Percentiles rank a stretch among this genome's conserved stretches.
Conservation (phyloP, 805 yeast species). For the Tetrapisispora namnaoensis region DNA sequence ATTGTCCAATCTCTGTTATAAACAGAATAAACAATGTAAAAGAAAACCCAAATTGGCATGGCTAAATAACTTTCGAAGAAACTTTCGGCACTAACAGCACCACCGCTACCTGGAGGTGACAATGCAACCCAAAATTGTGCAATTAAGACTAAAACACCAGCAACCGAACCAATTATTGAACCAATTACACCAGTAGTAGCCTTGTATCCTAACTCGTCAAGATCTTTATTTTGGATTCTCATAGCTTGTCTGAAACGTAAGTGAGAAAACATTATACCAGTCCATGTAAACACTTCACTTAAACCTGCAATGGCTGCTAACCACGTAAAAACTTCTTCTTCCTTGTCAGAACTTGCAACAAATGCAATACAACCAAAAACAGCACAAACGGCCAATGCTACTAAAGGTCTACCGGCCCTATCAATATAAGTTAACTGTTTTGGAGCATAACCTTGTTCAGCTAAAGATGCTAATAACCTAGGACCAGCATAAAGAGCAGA, state of each 20-base stretch:
- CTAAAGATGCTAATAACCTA: constrained; percentile 56
- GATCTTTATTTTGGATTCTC: constrained; percentile 38
- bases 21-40: constrained; percentile 43
- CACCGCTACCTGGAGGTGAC: constrained; percentile 40
- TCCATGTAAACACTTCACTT: constrained; percentile 51
- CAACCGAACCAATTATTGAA: constrained; percentile 39
- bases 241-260: constrained; percentile 47
- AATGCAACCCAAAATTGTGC: constrained; percentile 60
- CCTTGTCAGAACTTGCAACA: constrained; percentile 43
- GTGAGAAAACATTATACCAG: constrained; percentile 42
- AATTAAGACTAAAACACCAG: constrained; percentile 40
- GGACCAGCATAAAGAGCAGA: constrained; percentile 67
- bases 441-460: constrained; percentile 66
- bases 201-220: constrained; percentile 39
- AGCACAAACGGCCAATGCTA: constrained; percentile 42
- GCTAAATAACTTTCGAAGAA: constrained; percentile 50
- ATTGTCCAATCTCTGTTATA: constrained; percentile 31
- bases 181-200: constrained; percentile 43
- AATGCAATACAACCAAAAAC: constrained; percentile 50
- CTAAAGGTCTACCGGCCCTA: constrained; percentile 49
- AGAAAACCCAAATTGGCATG: constrained; percentile 33
- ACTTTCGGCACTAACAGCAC: constrained; percentile 28
- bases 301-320: constrained; percentile 48
- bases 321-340: constrained; percentile 50
- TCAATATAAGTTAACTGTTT: constrained; percentile 41